Evolutionary conservation across 1,139 yeast species (phyloP).

Genomic region (Saccharomycopsis hybrid): DNA sequence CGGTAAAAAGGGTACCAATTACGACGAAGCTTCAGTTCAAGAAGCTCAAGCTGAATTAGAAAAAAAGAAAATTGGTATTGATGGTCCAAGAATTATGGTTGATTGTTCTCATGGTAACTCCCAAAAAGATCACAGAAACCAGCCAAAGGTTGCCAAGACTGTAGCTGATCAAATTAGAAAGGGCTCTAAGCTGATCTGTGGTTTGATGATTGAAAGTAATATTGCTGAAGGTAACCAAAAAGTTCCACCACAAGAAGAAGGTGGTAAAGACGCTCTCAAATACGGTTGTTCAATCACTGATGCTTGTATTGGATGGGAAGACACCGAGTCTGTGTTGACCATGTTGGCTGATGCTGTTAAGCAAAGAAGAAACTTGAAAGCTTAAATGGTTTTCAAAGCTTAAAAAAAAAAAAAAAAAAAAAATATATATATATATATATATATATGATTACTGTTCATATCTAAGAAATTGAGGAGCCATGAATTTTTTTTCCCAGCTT

Average conservation of each 20-base stretch:
- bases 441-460: too few relatives aligned
- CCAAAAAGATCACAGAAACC: constrained; percentile 81
- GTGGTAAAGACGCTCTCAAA: constrained; percentile 67
- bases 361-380: constrained; percentile 41
- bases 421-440: too few relatives aligned
- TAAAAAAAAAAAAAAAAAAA: too few relatives aligned
- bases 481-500: too few relatives aligned
- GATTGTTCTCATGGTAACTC: constrained; percentile 98
- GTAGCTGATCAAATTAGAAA: constrained; percentile 69
- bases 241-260: constrained; percentile 53
- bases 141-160: constrained; percentile 81
- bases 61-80: constrained; percentile 47
- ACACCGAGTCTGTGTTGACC: constrained; percentile 73
- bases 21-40: constrained; percentile 64
- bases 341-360: constrained; percentile 78
- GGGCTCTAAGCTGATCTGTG: constrained; percentile 80
- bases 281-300: constrained; percentile 97
- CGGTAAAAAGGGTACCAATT: constrained; percentile 89
- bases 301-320: constrained; percentile 91
- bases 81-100: constrained; percentile 77
- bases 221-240: constrained; percentile 87
- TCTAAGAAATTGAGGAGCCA: too few relatives aligned
- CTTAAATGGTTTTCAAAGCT: too few relatives aligned
- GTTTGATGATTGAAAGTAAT: constrained; percentile 95
- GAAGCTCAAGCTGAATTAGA: constrained; percentile 60